Base-by-base conservation (phyloP, 169 alveolate genomes). In the Babesia bovis region DNA sequence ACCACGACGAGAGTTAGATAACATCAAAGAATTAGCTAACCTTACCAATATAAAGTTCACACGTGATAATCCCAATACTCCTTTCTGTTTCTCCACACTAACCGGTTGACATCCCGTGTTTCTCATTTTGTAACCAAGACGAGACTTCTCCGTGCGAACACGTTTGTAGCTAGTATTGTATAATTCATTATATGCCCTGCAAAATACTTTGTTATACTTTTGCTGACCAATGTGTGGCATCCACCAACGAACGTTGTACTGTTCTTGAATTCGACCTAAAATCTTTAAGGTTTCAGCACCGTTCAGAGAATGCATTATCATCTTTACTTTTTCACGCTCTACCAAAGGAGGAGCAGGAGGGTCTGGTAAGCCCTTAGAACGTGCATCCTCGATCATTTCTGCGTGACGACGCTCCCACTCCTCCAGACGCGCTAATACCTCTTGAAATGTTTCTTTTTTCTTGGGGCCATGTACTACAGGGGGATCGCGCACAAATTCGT, bases 21-120 rank as follows among this genome's bases (percentile, higher is more conserved):
- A 63, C 63, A 87, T 87, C 60, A 87, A 45, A 30, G 91, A 83
- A 56, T 87, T 87, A 50, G 91, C 84, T 57, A 87, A 72, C 23
- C 90, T 59, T 42, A 87, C 90, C 60, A 87, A 49, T 42, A 87
- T 84, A 25, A 87, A 84, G 73, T 87, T 87, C 41, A 87, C 42
- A 35, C 74, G 73, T 38, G 83, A 79, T 52, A 83, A 73, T 5
- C 55, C 55, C 6, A 5, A 5, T 6, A 19, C 19, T 5, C 19
- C 19, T 26, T 19, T 26, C 19, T 6, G 7, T 17, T 12, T 12
- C 26, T 17, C 2, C 21, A 21, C 38, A 51, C 52, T 33, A 49
- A 25, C 40, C 42, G 17, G 30, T 7, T 41, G 73, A 2, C 49
- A 38, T 15, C 49, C 52, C 19, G 53, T 51, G 53, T 71, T 58